Percentiles rank a stretch among this genome's conserved stretches.
phyloP scores from a whole-genome alignment of 129 eudicot species.

The Kitagawia praeruptora region DNA sequence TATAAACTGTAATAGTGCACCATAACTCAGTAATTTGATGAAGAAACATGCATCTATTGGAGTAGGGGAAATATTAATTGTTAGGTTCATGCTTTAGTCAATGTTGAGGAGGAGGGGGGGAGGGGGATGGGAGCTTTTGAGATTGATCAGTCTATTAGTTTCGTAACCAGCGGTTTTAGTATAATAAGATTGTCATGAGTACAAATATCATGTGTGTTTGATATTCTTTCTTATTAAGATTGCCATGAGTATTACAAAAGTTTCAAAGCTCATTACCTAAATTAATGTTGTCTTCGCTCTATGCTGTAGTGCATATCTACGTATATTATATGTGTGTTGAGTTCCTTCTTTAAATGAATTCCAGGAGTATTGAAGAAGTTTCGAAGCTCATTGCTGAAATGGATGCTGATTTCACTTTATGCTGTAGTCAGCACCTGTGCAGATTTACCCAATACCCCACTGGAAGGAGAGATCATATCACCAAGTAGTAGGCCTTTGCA shows the following conservation, averaged over 20 bases:
- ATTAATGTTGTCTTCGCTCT: constrained; percentile 31
- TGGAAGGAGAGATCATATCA: constrained; percentile 22
- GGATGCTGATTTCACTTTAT: constrained; percentile 34
- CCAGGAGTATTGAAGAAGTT: constrained; percentile 40
- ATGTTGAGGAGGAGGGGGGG: background rate
- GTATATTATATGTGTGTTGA: constrained; percentile 11
- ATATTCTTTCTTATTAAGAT: constrained; percentile 12
- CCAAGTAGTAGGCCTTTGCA: constrained; percentile 19
- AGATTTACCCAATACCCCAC: constrained; percentile 22
- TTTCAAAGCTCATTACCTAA: constrained; percentile 24
- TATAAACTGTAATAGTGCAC: background rate
- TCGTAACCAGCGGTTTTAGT: background rate
- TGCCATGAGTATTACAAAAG: constrained; percentile 38
- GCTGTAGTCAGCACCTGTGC: constrained; percentile 31
- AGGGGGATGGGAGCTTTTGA: background rate
- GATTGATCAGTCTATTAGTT: background rate
- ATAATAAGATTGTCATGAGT: too few species aligned
- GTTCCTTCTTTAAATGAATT: constrained; percentile 14
- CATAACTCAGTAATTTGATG: background rate
- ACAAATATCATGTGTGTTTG: background rate
- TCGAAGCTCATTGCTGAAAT: constrained; percentile 27
- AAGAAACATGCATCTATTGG: background rate
- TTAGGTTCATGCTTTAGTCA: background rate
- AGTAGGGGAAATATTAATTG: background rate
- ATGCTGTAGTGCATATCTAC: background rate